phyloP scores from a whole-genome alignment of 805 yeast species.

The Candida caryicola region DNA sequence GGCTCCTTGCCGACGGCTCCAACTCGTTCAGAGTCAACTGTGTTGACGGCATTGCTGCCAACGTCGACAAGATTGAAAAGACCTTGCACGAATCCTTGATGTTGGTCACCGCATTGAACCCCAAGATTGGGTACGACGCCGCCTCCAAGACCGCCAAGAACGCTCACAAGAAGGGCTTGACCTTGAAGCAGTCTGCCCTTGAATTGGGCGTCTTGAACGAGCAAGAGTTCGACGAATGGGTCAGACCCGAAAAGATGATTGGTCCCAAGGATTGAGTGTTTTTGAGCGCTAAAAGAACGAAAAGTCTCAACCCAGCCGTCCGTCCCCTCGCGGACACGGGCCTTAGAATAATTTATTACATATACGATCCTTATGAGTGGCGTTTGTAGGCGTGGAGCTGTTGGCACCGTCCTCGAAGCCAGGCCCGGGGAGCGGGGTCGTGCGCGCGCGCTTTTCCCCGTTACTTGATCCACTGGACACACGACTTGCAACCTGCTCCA shows the following conservation, averaged over 20 bases:
- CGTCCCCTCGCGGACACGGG: not conserved
- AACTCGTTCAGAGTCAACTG: slow-evolving; percentile 91
- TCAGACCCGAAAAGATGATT: slow-evolving; percentile 96
- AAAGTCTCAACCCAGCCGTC: not conserved
- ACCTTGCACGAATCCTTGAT: slow-evolving; percentile 90
- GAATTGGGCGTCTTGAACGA: slow-evolving; percentile 82
- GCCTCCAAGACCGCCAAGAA: slow-evolving; percentile 98
- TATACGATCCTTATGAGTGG: not conserved
- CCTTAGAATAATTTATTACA: not conserved
- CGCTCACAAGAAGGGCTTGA: slow-evolving; percentile 96
- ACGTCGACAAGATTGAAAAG: slow-evolving; percentile 81
- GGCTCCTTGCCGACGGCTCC: slow-evolving; percentile 85
- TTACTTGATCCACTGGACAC: too few relatives aligned
- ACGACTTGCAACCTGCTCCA: not conserved
- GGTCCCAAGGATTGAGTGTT: slow-evolving; percentile 66
- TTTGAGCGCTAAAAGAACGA: not conserved
- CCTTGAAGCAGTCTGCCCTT: slow-evolving; percentile 90
- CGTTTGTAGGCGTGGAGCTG: too few relatives aligned
- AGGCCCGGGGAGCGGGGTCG: too few relatives aligned
- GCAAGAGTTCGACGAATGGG: slow-evolving; percentile 94
- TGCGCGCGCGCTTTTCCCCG: too few relatives aligned
- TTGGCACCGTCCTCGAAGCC: not conserved
- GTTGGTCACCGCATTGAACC: slow-evolving; percentile 98
- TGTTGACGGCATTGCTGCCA: slow-evolving; percentile 91
- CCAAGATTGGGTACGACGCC: slow-evolving; percentile 96